Evolutionary conservation across 2,329 filamentous ascomycete genomes (phyloP).

Genomic region (Hypomyces perniciosus): DNA sequence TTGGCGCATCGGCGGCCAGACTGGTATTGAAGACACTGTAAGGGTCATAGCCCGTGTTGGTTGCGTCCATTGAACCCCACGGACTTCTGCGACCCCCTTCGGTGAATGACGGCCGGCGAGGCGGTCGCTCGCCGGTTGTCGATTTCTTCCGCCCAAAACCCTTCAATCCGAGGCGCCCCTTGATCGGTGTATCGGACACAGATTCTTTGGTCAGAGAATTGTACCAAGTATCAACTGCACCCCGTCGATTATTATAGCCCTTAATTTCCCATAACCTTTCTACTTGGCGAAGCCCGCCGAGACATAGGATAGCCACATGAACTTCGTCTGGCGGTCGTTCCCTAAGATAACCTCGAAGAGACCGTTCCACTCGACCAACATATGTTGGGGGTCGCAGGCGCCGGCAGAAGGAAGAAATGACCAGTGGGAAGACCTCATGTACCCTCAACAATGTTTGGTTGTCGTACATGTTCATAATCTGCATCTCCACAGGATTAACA

Average conservation of each 20-base stretch:
- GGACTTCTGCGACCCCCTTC: slow-evolving; percentile 22
- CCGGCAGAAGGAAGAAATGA: slow-evolving; percentile 59
- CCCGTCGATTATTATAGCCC: slow-evolving; percentile 55
- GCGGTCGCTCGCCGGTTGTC: slow-evolving; percentile 24
- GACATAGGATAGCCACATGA: slow-evolving; percentile 52
- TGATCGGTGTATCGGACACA: slow-evolving; percentile 35
- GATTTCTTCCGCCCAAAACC: slow-evolving; percentile 55
- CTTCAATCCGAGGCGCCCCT: slow-evolving; percentile 47
- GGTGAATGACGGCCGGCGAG: slow-evolving; percentile 19
- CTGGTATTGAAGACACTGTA: slow-evolving; percentile 54
- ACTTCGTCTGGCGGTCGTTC: slow-evolving; percentile 58
- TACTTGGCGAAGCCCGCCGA: slow-evolving; percentile 58
- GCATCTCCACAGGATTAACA: slow-evolving; percentile 54
- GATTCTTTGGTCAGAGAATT: slow-evolving; percentile 42
- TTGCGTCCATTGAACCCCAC: slow-evolving; percentile 26
- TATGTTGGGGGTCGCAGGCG: slow-evolving; percentile 59
- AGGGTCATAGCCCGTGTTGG: slow-evolving; percentile 23
- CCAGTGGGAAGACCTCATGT: slow-evolving; percentile 58
- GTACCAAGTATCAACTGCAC: slow-evolving; percentile 56
- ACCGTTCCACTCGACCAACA: slow-evolving; percentile 55
- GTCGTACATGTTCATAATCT: slow-evolving; percentile 61
- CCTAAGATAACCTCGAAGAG: slow-evolving; percentile 56
- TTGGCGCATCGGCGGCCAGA: slow-evolving; percentile 55
- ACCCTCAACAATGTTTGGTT: slow-evolving; percentile 56
- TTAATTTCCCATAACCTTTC: slow-evolving; percentile 61